Conservation (phyloP, 768 basidiomycete genomes). For the Kwoniella sp. region DNA sequence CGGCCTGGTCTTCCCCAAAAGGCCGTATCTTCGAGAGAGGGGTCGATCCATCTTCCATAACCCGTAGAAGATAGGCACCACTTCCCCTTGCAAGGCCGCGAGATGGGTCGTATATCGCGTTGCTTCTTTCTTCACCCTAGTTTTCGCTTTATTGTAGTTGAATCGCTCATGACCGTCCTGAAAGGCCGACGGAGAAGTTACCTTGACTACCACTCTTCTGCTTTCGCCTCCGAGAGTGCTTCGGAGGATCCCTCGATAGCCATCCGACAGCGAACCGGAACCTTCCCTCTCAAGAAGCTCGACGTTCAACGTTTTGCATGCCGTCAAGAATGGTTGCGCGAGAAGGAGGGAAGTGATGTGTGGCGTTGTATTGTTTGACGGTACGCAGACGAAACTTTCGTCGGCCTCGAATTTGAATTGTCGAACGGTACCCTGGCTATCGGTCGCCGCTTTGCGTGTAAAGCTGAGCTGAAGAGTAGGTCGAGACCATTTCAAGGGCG, state of each 20-base stretch:
- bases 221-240: background rate
- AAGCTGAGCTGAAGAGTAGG: slow-evolving; percentile 2
- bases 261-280: background rate
- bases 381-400: background rate
- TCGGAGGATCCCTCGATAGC: slow-evolving; percentile 2
- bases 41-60: slow-evolving; percentile 3
- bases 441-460: background rate
- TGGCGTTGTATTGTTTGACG: background rate
- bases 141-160: background rate
- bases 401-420: background rate
- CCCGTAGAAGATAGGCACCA: slow-evolving; percentile 5
- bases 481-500: slow-evolving; percentile 7
- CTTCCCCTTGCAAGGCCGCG: slow-evolving; percentile 3
- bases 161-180: slow-evolving; percentile 1
- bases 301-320: background rate
- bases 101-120: background rate
- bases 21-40: background rate
- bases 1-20: background rate
- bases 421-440: background rate
- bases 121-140: background rate
- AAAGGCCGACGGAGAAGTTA: slow-evolving; percentile 3
- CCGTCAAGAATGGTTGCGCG: background rate
- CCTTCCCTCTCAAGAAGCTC: background rate
- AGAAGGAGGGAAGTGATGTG: slow-evolving; percentile 1
- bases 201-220: slow-evolving; percentile 1